Conservation (phyloP, 2,329 filamentous ascomycete genomes). For the Penicillium rolfsii region DNA sequence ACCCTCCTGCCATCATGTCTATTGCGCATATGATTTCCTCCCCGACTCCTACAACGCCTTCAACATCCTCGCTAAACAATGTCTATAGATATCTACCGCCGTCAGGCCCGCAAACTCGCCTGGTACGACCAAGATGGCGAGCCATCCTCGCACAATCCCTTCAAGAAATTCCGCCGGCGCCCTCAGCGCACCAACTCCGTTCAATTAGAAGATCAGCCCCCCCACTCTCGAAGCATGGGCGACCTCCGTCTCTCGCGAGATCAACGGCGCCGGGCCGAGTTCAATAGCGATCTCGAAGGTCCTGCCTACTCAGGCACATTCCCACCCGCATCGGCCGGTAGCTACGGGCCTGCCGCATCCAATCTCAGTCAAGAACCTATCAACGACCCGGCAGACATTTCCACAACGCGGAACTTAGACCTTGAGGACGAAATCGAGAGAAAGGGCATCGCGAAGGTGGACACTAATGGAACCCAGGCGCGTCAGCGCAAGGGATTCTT, state of each 20-base stretch:
- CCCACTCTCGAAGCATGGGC: conserved; percentile 27
- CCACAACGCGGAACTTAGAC: conserved; percentile 15
- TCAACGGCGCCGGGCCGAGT: conserved; percentile 28
- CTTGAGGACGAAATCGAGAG: conserved; percentile 11
- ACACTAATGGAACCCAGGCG: conserved; percentile 18
- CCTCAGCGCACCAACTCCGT: conserved; percentile 34
- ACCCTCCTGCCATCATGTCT: background rate
- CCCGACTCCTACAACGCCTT: background rate
- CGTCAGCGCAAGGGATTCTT: conserved; percentile 33
- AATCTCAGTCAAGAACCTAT: conserved; percentile 38
- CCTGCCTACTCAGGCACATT: conserved; percentile 33
- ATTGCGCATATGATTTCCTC: background rate
- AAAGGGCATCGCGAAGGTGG: conserved; percentile 2
- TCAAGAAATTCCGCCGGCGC: conserved; percentile 43
- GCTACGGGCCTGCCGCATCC: conserved; percentile 31
- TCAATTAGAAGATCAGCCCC: conserved; percentile 37
- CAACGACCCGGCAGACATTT: conserved; percentile 20
- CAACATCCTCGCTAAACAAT: conserved; percentile 1
- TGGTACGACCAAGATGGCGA: conserved; percentile 49
- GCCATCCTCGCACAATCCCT: conserved; percentile 44
- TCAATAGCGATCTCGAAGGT: conserved; percentile 29
- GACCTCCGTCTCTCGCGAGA: conserved; percentile 31
- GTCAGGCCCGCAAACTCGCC: conserved; percentile 43
- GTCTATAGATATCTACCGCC: conserved; percentile 44
- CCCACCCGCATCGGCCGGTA: conserved; percentile 31